Conservation (phyloP, 2,329 filamentous ascomycete species). For the Apiospora arundinis region DNA sequence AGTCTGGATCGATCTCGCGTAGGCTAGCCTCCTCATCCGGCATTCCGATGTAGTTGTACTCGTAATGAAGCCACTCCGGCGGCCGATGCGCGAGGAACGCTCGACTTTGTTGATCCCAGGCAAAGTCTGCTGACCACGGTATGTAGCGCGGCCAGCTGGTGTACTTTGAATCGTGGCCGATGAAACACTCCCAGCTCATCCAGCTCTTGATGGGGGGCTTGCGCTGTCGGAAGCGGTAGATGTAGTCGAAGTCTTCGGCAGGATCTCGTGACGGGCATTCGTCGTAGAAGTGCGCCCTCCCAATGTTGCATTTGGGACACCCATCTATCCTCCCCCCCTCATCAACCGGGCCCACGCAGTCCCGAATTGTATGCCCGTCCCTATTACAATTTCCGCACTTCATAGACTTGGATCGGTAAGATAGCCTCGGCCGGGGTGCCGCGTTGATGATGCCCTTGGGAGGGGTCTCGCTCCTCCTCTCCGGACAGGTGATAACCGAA, state of each 20-base stretch:
- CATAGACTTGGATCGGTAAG: neutral
- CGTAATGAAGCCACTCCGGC: conserved; percentile 25
- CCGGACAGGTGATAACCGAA: neutral
- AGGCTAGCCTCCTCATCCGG: conserved; percentile 20
- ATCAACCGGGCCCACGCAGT: conserved; percentile 25
- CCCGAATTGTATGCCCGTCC: conserved; percentile 22
- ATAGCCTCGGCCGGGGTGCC: conserved; percentile 14
- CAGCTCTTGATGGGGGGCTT: conserved; percentile 24
- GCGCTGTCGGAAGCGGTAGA: conserved; percentile 23
- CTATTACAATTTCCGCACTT: conserved; percentile 21
- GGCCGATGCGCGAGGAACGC: conserved; percentile 17
- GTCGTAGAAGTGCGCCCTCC: conserved; percentile 21
- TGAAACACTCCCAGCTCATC: conserved; percentile 23
- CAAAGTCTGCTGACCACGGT: conserved; percentile 25
- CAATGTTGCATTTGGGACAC: conserved; percentile 25
- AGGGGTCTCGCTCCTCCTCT: neutral
- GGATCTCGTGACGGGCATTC: conserved; percentile 1
- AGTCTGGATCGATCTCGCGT: conserved; percentile 23
- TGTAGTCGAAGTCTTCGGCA: conserved; percentile 23
- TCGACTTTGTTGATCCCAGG: conserved; percentile 18
- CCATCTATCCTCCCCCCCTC: conserved; percentile 23
- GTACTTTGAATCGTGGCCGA: neutral
- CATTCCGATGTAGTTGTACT: conserved; percentile 22
- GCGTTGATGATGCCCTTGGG: neutral
- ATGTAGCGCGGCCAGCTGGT: conserved; percentile 23